These are phyloP conservation scores for Bathelium albidoporum DNA, from an alignment of 495 filamentous ascomycete species.

Conservation along the genomic window DNA sequence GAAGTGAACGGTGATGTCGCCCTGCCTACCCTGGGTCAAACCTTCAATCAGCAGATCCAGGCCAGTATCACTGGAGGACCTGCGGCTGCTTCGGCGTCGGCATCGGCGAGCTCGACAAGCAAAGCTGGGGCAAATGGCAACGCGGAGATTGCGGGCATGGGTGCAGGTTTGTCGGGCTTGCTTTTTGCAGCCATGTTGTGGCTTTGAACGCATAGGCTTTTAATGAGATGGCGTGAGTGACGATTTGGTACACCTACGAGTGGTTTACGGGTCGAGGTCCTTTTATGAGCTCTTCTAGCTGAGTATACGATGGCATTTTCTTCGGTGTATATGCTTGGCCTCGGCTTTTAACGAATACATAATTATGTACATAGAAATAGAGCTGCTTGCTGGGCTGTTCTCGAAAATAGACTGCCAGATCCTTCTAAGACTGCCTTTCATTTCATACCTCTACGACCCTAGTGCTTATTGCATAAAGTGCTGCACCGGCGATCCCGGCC, in stretches of 20 bases:
- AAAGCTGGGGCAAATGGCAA: background rate
- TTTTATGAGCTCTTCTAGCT: background rate
- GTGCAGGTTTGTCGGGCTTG: background rate
- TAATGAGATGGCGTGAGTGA: background rate
- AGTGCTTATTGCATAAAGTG: background rate
- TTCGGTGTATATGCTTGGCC: background rate
- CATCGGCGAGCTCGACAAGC: background rate
- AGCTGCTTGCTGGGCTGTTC: background rate
- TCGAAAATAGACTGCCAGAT: background rate
- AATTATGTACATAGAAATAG: slow-evolving; percentile 3
- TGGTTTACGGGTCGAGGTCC: background rate
- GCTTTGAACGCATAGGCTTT: background rate
- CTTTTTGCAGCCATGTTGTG: background rate
- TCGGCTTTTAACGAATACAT: background rate
- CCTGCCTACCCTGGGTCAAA: slow-evolving; percentile 59
- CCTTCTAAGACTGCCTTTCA: no score
- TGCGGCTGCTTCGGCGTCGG: background rate
- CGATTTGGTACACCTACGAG: background rate
- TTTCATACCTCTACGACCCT: no score
- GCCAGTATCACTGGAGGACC: slow-evolving; percentile 2
- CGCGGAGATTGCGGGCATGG: background rate
- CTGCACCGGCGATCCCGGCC: background rate
- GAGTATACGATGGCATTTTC: background rate
- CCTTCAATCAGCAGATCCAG: background rate
- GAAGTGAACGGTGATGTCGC: slow-evolving; percentile 54